These are phyloP conservation scores for Hydrangea macrophylla DNA, from an alignment of 148 eudicot genomes.

Conservation along the genomic window DNA sequence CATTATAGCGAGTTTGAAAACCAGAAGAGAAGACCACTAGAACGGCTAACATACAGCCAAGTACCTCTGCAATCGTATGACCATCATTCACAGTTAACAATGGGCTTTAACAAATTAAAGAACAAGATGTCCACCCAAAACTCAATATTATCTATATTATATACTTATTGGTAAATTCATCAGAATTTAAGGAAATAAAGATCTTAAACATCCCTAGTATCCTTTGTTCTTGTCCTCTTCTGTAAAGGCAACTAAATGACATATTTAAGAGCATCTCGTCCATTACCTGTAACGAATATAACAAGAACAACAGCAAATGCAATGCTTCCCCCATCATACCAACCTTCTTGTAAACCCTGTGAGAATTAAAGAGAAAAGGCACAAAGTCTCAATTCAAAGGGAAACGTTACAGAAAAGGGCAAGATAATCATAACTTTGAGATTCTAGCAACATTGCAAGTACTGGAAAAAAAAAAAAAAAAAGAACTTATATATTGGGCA, in stretches of 20 bases:
- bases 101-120: not conserved
- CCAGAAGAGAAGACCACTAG: not conserved
- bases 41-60: not conserved
- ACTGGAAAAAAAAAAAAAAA: not conserved
- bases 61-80: not conserved
- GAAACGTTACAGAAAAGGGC: not conserved
- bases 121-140: no score
- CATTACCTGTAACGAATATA: constrained; percentile 71
- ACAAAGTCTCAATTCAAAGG: not conserved
- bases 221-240: no score
- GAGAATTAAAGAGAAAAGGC: constrained; percentile 4
- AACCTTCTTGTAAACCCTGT: constrained; percentile 77
- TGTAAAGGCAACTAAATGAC: not conserved
- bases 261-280: not conserved
- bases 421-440: not conserved
- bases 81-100: not conserved
- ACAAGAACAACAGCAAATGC: constrained; percentile 89
- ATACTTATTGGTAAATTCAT: not conserved
- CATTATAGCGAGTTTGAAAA: not conserved
- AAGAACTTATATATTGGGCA: no score
- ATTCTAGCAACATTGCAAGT: not conserved
- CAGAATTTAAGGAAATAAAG: not conserved
- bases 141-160: not conserved
- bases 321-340: constrained; percentile 99
- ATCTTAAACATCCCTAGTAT: no score